Base-by-base conservation (phyloP, 75 land plant genomes). In the Cunninghamia lanceolata region DNA sequence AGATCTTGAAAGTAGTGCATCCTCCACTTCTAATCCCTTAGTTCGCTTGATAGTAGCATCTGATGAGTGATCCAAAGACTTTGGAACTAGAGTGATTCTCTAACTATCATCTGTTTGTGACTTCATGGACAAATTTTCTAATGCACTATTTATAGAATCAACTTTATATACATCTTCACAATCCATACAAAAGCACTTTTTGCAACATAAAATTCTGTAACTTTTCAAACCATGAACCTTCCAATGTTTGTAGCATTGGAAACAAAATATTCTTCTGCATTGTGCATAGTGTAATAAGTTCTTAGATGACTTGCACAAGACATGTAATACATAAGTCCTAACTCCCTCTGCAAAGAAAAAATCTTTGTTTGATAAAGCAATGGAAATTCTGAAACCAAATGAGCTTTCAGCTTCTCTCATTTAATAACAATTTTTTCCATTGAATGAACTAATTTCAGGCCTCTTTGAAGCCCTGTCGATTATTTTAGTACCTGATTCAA, bases 261-360 rank as follows among this genome's bases (percentile, higher is more conserved):
- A 79, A 43, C 82, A 79, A 32, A 79, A 79, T 25, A 79, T 79
- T 79, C 46, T 79, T 39, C 43, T 79, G 82, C 82, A 79, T 79
- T 43, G 50, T 79, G 45, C 40, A 79, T 50, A 79, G 30, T 17
- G 46, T 78, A 78, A 78, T 40, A 78, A 42, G 40, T 78, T 78
- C 28, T 78, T n/a, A 78, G 40, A 21, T 15, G 81, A 78, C 9
- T 79, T 79, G 81, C 46, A 40, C 2, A 40, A 46, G 81, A 78
- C 40, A 40, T n/a, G n/a, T n/a, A 78, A 78, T 1, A 40, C 81
- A 78, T 78, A 43, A 78, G 25, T 21, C 81, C 43, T 76, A 76
- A 76, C 81, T 78, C 45, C 38, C 42, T 25, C 47, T 40, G n/a
- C 47, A 78, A 78, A 42, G 81, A 0, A 39, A 42, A 40, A 78